Conservation (phyloP, 2,329 filamentous ascomycete species). For the Aureobasidium sp. region DNA sequence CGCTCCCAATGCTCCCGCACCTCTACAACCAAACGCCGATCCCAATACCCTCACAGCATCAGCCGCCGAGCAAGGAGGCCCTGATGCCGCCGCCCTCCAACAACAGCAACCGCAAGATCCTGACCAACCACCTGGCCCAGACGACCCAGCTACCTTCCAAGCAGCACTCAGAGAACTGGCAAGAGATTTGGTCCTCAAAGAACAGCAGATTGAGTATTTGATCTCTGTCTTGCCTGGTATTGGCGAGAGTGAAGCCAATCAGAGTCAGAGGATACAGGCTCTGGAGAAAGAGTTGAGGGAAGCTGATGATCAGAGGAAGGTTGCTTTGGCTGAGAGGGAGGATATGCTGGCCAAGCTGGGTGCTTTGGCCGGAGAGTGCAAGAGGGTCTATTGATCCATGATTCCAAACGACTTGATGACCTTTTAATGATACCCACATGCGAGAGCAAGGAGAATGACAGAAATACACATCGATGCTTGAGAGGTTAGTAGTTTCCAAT, state of each 20-base stretch:
- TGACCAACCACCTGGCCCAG: slow-evolving; percentile 57
- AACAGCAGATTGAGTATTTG: slow-evolving; percentile 84
- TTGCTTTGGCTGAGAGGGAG: slow-evolving; percentile 48
- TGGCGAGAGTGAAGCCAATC: slow-evolving; percentile 80
- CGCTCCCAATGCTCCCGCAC: slow-evolving; percentile 3
- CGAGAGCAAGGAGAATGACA: not conserved
- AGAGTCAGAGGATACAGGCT: slow-evolving; percentile 65
- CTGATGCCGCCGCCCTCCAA: slow-evolving; percentile 23
- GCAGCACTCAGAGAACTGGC: slow-evolving; percentile 77
- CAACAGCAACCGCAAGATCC: slow-evolving; percentile 12
- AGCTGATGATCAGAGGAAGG: slow-evolving; percentile 44
- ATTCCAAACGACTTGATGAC: not conserved
- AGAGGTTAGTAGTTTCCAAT: too few relatives aligned
- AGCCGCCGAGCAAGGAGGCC: slow-evolving; percentile 19
- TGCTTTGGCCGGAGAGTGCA: slow-evolving; percentile 48
- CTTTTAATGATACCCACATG: slow-evolving; percentile 8
- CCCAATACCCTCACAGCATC: slow-evolving; percentile 6
- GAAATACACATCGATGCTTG: not conserved
- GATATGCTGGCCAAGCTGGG: slow-evolving; percentile 50
- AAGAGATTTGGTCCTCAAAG: slow-evolving; percentile 79
- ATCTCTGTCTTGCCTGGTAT: slow-evolving; percentile 81
- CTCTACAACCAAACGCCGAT: slow-evolving; percentile 20
- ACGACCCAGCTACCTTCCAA: slow-evolving; percentile 70
- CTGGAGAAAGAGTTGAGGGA: slow-evolving; percentile 48
- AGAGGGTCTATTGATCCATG: slow-evolving; percentile 32